Base-by-base conservation (phyloP, 2,329 filamentous ascomycete genomes). In the Thermothelomyces thermophilus region DNA sequence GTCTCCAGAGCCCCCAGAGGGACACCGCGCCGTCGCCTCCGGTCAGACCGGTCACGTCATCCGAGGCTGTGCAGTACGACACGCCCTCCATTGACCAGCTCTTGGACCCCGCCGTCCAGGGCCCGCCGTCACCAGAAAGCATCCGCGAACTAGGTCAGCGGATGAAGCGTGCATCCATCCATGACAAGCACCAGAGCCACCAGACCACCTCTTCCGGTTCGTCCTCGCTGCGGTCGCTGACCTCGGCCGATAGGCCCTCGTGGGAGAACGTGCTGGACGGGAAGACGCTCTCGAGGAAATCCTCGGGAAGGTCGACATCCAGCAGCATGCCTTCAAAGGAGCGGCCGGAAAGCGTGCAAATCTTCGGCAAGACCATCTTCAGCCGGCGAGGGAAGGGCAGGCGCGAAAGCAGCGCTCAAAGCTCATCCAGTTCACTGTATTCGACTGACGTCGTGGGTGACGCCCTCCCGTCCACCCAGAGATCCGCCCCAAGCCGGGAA, bases 331-430 rank as follows among this genome's bases (percentile, higher is more conserved):
- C 72, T 36, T 69, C 72, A 16, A 70, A 71, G 55, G 79, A 82
- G 28, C 72, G 77, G 31, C 73, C 76, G 20, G 80, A 84, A 26
- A 82, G 79, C 56, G 67, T 79, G 13, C 78, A 82, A 58, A 71
- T 77, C 22, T 75, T 84, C 57, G 74, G 79, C 46, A 80, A 78
- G 66, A 71, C 72, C 33, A 70, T 84, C 28, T 83, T 84, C 58
- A 73, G 73, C 58, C 75, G 80, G 22, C 72, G 71, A 49, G 70
- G 69, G 55, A 75, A 68, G 62, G 64, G 73, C 22, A 79, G 73
- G 50, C 74, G 75, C 42, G 76, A 77, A 51, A 74, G 70, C 61
- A 73, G 70, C 56, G 68, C 73, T 42, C 70, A 72, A 46, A 72
- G 66, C 60, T 73, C 73, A 2, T 70, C 72, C 26, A 75, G 68